Evolutionary conservation across 2,329 filamentous ascomycete species (phyloP), one percentile per base, ranked within the genome.

Genomic region (Botrytis aclada): DNA sequence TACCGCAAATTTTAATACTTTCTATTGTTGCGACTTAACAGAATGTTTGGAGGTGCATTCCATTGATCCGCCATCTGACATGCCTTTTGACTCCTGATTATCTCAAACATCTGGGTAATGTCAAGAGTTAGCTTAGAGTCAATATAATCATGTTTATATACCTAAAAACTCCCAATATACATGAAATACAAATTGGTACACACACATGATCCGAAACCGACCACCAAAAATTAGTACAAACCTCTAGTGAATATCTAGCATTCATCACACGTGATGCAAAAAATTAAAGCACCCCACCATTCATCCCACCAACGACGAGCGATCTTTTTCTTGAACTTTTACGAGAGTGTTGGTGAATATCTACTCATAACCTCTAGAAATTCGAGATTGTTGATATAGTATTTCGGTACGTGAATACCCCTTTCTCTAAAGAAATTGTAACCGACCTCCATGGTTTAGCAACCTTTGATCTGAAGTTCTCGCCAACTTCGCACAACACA

Each of bases 201-300:
- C 3, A 61, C 20, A 37, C 22, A 61, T 7, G 41, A 39, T 39
- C 25, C 37, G 25, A 18, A 47, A 51, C 10, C 16, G 12, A 20
- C 22, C 16, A 18, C 4, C 20, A 22, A 51, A 25, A 51, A 65
- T 32, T 64, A 51, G 29, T 18, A 37, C 29, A 51, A 37, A 51
- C n/a, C 43, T 65, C 43, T 51, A 41, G n/a, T n/a, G n/a, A n/a
- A 39, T 62, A 25, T 47, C 6, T 47, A 51, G 16, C 6, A 22
- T 37, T 54, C 12, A 65, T 7, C 20, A 22, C 47, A 67, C 45
- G 64, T 67, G 47, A 67, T 54, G 32, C 45, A 54, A 67, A 54
- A 54, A 16, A 29, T 67, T 29, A 56, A 22, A 62, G 29, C 64
- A 67, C 64, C 64, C 64, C 64, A 67, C 64, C 45, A 67, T 67